Evolutionary conservation across 2,329 filamentous ascomycete species (phyloP).

Genomic region (Alternaria consortialis): DNA sequence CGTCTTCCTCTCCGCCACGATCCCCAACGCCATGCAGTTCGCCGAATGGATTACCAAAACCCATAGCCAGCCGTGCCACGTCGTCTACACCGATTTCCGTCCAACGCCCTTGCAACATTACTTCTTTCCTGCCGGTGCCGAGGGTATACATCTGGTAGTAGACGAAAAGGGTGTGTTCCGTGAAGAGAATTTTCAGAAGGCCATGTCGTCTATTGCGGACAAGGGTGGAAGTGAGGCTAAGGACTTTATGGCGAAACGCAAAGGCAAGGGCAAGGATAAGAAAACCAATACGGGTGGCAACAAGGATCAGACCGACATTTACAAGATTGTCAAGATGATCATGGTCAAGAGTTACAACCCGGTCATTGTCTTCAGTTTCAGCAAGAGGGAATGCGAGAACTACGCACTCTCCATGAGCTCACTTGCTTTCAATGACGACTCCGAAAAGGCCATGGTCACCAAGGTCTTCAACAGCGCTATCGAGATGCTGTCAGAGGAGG

Average conservation of each 20-base stretch:
- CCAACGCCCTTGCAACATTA: conserved; percentile 97
- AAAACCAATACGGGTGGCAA: conserved; percentile 88
- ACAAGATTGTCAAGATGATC: conserved; percentile 98
- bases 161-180: conserved; percentile 97
- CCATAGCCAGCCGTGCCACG: conserved; percentile 96
- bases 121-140: conserved; percentile 91
- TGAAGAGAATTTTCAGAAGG: conserved; percentile 96
- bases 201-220: conserved; percentile 88
- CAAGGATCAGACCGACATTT: conserved; percentile 76
- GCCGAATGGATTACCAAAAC: conserved; percentile 99
- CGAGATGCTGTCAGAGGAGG: conserved; percentile 89
- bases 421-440: conserved; percentile 94
- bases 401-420: conserved; percentile 86
- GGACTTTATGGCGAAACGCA: conserved; percentile 80
- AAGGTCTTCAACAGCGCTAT: conserved; percentile 96
- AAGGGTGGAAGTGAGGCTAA: conserved; percentile 85
- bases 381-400: conserved; percentile 94
- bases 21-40: conserved; percentile 98
- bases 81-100: conserved; percentile 98
- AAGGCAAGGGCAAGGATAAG: conserved; percentile 91
- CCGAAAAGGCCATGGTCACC: conserved; percentile 91
- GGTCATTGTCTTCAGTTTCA: conserved; percentile 99
- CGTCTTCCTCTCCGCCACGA: conserved; percentile 97
- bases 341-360: conserved; percentile 98
- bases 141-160: conserved; percentile 92